Evolutionary conservation across 2,329 filamentous ascomycete species (phyloP).

Genomic region (Salinomyces thailandicus): DNA sequence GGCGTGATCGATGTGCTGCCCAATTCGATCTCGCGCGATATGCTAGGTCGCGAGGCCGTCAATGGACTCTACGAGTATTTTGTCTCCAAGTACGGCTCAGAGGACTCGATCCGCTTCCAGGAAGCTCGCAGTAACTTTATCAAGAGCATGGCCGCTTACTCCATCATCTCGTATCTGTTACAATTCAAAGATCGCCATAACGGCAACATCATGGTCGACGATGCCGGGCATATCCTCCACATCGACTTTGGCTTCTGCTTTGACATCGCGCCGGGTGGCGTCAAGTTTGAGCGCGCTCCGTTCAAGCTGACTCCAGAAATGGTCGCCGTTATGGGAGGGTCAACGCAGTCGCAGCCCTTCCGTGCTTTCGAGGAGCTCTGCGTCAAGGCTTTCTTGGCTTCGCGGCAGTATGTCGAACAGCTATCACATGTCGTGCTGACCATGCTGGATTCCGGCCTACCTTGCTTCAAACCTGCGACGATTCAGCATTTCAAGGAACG

Average conservation of each 20-base stretch:
- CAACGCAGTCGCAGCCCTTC: slow-evolving; percentile 73
- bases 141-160: slow-evolving; percentile 98
- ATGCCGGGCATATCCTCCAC: slow-evolving; percentile 91
- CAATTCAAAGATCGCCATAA: slow-evolving; percentile 99
- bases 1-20: slow-evolving; percentile 97
- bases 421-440: slow-evolving; percentile 79
- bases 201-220: slow-evolving; percentile 99
- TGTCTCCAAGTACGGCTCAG: slow-evolving; percentile 90
- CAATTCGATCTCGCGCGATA: slow-evolving; percentile 95
- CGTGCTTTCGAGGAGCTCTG: slow-evolving; percentile 94
- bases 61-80: slow-evolving; percentile 99
- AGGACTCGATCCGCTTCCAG: slow-evolving; percentile 90
- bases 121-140: slow-evolving; percentile 94
- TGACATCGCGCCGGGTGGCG: slow-evolving; percentile 91
- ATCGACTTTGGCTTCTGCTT: slow-evolving; percentile 99
- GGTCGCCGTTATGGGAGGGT: slow-evolving; percentile 96
- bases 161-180: slow-evolving; percentile 86
- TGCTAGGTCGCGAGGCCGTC: slow-evolving; percentile 94
- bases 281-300: slow-evolving; percentile 93
- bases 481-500: slow-evolving; percentile 85
- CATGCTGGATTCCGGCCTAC: slow-evolving; percentile 93
- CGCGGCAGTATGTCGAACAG: slow-evolving; percentile 76
- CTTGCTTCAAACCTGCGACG: slow-evolving; percentile 95
- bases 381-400: slow-evolving; percentile 87
- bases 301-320: slow-evolving; percentile 98